Conservation (phyloP, 345 rosid species). For the Murraya paniculata region DNA sequence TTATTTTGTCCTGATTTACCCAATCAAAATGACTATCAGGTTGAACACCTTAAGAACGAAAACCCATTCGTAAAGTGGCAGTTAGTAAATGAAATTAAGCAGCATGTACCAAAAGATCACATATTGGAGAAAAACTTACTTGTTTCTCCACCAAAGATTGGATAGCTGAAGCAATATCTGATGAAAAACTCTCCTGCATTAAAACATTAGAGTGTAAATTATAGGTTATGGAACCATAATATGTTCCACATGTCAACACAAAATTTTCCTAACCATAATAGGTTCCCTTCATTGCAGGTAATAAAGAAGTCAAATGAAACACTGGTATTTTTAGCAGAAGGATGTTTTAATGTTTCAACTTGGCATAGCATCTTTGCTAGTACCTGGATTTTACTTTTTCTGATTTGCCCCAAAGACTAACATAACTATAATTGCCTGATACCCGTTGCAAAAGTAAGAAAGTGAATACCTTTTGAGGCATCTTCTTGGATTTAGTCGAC, state of each 20-base stretch:
- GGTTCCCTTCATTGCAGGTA: not conserved
- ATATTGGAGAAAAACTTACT: constrained; percentile 26
- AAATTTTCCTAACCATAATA: not conserved
- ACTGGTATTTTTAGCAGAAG: not conserved
- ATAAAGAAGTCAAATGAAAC: not conserved
- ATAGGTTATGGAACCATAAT: not conserved
- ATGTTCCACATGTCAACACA: not conserved
- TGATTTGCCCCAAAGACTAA: not conserved
- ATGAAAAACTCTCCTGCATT: constrained; percentile 36
- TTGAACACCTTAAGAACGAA: not conserved
- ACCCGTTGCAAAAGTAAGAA: not conserved
- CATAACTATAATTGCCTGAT: not conserved
- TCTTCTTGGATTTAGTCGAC: constrained; percentile 32
- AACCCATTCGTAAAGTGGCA: not conserved
- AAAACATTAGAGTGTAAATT: not conserved
- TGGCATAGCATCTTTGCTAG: not conserved
- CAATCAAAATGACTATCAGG: not conserved
- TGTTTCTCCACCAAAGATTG: constrained; percentile 27
- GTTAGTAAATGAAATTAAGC: not conserved
- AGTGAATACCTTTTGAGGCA: constrained; percentile 44
- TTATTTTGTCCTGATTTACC: not conserved
- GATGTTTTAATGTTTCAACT: not conserved
- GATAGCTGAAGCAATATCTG: constrained; percentile 24
- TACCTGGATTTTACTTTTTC: not conserved
- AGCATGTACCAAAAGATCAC: not conserved